Percentiles rank a stretch among this genome's conserved stretches.
Evolutionary conservation across 371 early-diverging fungal genomes (phyloP).

Genomic region (Apophysomyces ossiformis): DNA sequence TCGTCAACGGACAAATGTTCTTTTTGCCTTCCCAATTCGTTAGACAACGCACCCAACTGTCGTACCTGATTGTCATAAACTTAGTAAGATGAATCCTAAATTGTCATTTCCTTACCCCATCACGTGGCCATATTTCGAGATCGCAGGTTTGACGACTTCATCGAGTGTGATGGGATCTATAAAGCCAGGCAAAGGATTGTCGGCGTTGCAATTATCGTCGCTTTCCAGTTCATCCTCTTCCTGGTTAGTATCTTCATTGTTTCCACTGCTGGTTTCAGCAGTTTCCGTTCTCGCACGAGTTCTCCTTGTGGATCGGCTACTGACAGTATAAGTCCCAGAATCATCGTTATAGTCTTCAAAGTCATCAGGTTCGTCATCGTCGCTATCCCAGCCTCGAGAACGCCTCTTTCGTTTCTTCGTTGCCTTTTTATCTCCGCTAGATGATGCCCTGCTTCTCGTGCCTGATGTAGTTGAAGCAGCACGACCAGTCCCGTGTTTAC

Average conservation of each 20-base stretch:
- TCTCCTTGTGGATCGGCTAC: slow-evolving; percentile 31
- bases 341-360: slow-evolving; percentile 60
- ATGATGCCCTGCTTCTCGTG: slow-evolving; percentile 14
- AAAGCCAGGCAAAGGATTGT: slow-evolving; percentile 90
- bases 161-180: slow-evolving; percentile 94
- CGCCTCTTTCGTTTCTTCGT: slow-evolving; percentile 30
- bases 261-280: slow-evolving; percentile 16
- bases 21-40: slow-evolving; percentile 76
- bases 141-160: slow-evolving; percentile 89
- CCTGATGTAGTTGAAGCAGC: not conserved
- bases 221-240: slow-evolving; percentile 35
- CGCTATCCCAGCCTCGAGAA: slow-evolving; percentile 36
- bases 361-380: slow-evolving; percentile 52
- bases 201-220: slow-evolving; percentile 43
- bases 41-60: slow-evolving; percentile 93
- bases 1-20: slow-evolving; percentile 93
- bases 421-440: slow-evolving; percentile 20
- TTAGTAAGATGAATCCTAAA: not conserved
- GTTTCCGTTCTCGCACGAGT: slow-evolving; percentile 19
- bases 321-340: slow-evolving; percentile 62
- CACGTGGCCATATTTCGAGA: slow-evolving; percentile 95
- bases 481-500: slow-evolving; percentile 38
- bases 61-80: slow-evolving; percentile 52
- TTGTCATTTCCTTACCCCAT: slow-evolving; percentile 68
- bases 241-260: slow-evolving; percentile 21